Conservation (phyloP, 768 basidiomycete species). For the Amanita muscaria region DNA sequence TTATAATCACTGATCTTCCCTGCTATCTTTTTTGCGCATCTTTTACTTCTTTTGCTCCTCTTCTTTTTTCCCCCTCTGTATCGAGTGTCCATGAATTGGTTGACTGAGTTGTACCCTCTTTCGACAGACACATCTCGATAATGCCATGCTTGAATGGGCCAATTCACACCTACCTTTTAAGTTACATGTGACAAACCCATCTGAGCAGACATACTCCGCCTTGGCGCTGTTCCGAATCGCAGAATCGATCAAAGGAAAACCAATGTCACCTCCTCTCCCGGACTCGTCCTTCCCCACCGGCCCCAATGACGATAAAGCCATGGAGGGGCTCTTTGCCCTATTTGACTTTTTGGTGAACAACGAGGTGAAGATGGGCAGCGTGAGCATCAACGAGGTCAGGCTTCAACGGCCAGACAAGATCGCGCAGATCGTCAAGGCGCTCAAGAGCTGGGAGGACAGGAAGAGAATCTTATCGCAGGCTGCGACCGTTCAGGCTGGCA, state of each 20-base stretch:
- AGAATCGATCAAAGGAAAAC: conserved; percentile 64
- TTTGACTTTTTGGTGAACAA: conserved; percentile 93
- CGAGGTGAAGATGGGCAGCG: conserved; percentile 83
- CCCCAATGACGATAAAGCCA: conserved; percentile 58
- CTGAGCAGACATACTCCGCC: conserved; percentile 48
- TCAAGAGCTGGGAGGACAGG: conserved; percentile 79
- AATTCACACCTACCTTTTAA: conserved; percentile 70
- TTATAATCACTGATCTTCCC: too few species aligned
- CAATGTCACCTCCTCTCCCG: conserved; percentile 61
- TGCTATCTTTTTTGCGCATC: conserved; percentile 1
- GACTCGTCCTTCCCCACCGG: conserved; percentile 71
- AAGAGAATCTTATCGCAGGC: conserved; percentile 34
- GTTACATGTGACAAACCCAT: conserved; percentile 45
- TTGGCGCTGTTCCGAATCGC: conserved; percentile 78
- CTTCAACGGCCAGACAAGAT: conserved; percentile 78
- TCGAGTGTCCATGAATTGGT: not conserved
- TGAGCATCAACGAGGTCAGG: conserved; percentile 90
- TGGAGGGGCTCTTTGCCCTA: conserved; percentile 80
- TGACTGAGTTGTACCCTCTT: not conserved
- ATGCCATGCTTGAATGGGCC: conserved; percentile 74
- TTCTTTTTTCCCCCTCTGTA: conserved; percentile 5
- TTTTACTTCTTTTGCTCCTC: conserved; percentile 2
- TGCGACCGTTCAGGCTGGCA: not conserved
- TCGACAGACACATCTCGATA: conserved; percentile 31
- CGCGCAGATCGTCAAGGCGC: conserved; percentile 63